Conservation (phyloP, 2,329 filamentous ascomycete species). For the Cercospora sp. region DNA sequence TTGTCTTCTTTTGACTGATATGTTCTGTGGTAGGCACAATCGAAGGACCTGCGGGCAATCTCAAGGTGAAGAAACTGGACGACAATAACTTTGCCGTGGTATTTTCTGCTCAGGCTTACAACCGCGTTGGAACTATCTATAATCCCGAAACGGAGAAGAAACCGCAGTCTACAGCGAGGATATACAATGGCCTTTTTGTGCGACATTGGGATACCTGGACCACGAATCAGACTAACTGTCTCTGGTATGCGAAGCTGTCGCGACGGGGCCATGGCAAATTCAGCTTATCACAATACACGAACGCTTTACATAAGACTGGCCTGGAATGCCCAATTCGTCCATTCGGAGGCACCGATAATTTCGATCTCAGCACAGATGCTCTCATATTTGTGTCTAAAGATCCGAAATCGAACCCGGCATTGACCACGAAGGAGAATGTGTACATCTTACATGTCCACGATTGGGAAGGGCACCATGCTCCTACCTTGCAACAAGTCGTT, state of each 20-base stretch:
- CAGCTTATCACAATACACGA: conserved; percentile 54
- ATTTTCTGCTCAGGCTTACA: conserved; percentile 62
- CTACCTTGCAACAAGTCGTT: conserved; percentile 55
- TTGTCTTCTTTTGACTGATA: not conserved
- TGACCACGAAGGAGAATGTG: conserved; percentile 78
- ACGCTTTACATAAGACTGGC: conserved; percentile 61
- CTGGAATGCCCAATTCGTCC: conserved; percentile 70
- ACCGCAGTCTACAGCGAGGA: conserved; percentile 47
- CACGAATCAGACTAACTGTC: conserved; percentile 65
- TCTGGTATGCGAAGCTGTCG: conserved; percentile 69
- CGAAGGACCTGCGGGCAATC: conserved; percentile 50
- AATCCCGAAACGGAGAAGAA: conserved; percentile 53
- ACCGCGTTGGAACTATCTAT: conserved; percentile 62
- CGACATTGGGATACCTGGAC: conserved; percentile 60
- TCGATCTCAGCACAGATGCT: conserved; percentile 67
- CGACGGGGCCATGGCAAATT: conserved; percentile 39
- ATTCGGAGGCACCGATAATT: conserved; percentile 79
- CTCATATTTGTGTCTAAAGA: conserved; percentile 76
- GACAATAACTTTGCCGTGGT: conserved; percentile 47
- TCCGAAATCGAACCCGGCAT: conserved; percentile 67
- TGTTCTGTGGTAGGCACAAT: conserved; percentile 38
- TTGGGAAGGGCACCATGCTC: conserved; percentile 57
- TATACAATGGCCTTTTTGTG: conserved; percentile 55
- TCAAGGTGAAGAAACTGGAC: conserved; percentile 47
- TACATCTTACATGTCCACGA: conserved; percentile 68